Conservation (phyloP, 148 eudicot species). For the Heliosperma pusillum region DNA sequence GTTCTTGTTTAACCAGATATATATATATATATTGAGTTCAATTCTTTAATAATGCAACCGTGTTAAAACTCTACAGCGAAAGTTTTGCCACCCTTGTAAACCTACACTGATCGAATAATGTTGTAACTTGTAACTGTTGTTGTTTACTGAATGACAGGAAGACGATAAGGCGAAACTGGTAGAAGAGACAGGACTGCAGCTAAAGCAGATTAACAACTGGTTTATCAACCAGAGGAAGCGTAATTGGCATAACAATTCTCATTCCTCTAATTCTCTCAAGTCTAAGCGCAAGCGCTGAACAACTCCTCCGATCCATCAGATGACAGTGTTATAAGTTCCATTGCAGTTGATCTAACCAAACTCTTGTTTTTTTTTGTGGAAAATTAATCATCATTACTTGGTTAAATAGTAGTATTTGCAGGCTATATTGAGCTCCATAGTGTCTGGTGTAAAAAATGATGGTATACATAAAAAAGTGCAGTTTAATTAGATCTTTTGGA, state of each 20-base stretch:
- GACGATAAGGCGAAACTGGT: constrained; percentile 50
- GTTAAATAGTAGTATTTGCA: neutral
- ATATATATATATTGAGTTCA: too few species aligned
- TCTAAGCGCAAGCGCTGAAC: constrained; percentile 43
- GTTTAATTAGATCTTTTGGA: constrained; percentile 13
- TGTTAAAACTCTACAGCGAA: too few species aligned
- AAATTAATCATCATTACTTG: constrained; percentile 5
- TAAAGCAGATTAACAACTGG: constrained; percentile 52
- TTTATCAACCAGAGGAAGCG: constrained; percentile 52
- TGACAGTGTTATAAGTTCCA: neutral
- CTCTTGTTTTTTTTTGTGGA: constrained; percentile 12
- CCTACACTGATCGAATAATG: too few species aligned
- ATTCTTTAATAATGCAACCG: neutral
- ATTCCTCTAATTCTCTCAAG: constrained; percentile 37
- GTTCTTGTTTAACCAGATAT: too few species aligned
- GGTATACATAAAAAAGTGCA: constrained; percentile 12
- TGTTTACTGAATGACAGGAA: constrained; percentile 29
- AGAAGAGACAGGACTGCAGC: constrained; percentile 48
- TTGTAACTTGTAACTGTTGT: too few species aligned
- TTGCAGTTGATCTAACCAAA: constrained; percentile 23
- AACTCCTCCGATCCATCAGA: neutral
- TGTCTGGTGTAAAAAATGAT: constrained; percentile 24
- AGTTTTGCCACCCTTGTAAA: too few species aligned
- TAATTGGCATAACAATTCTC: constrained; percentile 45
- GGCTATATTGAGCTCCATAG: constrained; percentile 10